Base-by-base conservation (phyloP, 2,329 filamentous ascomycete species). In the Hypoxylon sp. region DNA sequence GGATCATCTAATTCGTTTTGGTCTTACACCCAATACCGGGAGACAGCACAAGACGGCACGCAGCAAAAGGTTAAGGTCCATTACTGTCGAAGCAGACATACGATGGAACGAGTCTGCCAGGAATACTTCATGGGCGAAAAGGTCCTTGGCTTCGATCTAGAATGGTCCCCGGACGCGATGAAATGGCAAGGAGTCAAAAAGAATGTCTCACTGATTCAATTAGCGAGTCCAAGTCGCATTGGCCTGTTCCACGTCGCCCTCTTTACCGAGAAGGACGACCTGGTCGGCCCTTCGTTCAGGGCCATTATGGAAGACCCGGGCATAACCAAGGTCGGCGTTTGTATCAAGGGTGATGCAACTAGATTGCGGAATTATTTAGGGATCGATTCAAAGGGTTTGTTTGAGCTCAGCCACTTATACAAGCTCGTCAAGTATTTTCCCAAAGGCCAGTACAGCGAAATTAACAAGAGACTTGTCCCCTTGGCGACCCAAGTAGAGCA, bases 111-210 rank as follows among this genome's bases (percentile, higher is more conserved):
- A 5, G 86, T 92, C 6, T 84, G 88, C 65, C 82, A 87, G 17
- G 79, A 87, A 63, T 85, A 91, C 63, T 97, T 98, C 73, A 76
- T 90, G 42, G 72, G 86, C 26, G 89, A 96, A 74, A 84, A 88
- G 42, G 80, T 97, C 1, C 78, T 98, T n/a, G 94, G 94, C 0
- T 94, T 98, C 68, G 94, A 98, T 75, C 85, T 98, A 69, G 95
- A 98, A 81, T 98, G 95, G 94, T 85, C 88, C 58, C 71, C 83
- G 1, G 82, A 86, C 5, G 84, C 88, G 0, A 81, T 76, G 5
- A 83, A 78, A 19, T 74, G 71, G 6, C 78, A 84, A 2, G 83
- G 84, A 2, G 80, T 90, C 3, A 91, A 92, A 71, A 83, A 86
- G 57, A 93, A 94, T 67, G 87, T 97, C 5, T 94, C 92, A 0